Evolutionary conservation across 2,329 filamentous ascomycete genomes (phyloP).

Genomic region (Venturia effusa): DNA sequence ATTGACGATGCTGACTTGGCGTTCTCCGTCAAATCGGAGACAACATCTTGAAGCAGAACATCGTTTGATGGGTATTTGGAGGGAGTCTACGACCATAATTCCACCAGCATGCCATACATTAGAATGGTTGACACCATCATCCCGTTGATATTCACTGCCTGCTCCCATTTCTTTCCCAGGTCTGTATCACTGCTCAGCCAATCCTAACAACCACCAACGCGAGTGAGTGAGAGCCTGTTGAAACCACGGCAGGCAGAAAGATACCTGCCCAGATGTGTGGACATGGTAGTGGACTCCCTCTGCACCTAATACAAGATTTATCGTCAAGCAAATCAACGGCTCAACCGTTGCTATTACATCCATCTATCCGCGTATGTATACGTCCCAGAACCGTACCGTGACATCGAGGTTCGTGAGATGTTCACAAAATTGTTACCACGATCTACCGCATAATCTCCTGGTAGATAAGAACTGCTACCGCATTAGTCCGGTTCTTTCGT

Average conservation of each 20-base stretch:
- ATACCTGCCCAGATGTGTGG: background rate
- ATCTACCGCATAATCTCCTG: constrained; percentile 73
- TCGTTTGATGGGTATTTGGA: constrained; percentile 3
- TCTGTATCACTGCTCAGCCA: background rate
- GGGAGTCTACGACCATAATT: constrained; percentile 3
- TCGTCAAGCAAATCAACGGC: background rate
- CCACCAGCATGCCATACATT: background rate
- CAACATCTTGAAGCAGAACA: background rate
- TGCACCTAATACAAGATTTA: background rate
- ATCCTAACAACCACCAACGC: background rate
- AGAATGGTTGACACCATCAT: background rate
- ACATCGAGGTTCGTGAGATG: background rate
- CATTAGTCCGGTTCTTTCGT: constrained; percentile 12
- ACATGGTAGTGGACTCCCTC: background rate
- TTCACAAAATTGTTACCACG: background rate
- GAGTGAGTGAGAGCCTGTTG: background rate
- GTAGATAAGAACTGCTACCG: constrained; percentile 64
- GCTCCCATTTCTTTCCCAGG: background rate
- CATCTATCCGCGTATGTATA: background rate
- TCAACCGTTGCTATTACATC: constrained; percentile 1
- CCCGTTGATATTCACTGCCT: background rate
- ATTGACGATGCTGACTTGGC: too few relatives aligned
- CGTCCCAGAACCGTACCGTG: background rate
- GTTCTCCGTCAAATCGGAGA: too few relatives aligned
- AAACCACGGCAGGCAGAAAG: background rate